Evolutionary conservation across 1,284 basidiomycete genomes (phyloP).

Genomic region (Ceratobasidium sp.): DNA sequence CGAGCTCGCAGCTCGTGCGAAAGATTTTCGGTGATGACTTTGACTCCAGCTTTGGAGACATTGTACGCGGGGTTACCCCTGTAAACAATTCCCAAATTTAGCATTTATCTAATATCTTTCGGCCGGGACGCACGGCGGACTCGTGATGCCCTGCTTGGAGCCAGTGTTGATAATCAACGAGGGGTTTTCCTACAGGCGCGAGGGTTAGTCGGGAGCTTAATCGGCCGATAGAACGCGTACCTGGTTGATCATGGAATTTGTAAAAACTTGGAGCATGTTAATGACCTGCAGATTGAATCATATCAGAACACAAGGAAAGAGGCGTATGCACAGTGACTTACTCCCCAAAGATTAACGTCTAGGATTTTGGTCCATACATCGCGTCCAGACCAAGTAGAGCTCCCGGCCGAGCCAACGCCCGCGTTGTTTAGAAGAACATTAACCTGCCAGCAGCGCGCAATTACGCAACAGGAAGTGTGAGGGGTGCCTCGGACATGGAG

Average conservation of each 20-base stretch:
- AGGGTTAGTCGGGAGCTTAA: background rate
- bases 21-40: conserved; percentile 84
- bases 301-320: conserved; percentile 38
- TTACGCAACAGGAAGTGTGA: conserved; percentile 44
- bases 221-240: conserved; percentile 17
- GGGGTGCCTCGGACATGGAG: conserved; percentile 42
- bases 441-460: conserved; percentile 59
- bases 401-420: conserved; percentile 56
- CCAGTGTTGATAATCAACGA: conserved; percentile 89
- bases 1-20: conserved; percentile 79
- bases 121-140: conserved; percentile 72
- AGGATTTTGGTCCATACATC: conserved; percentile 72
- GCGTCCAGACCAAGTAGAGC: conserved; percentile 51
- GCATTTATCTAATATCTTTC: conserved; percentile 43
- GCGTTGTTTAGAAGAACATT: conserved; percentile 87
- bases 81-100: conserved; percentile 41
- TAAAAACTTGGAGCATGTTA: conserved; percentile 83
- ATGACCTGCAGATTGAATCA: conserved; percentile 61
- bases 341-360: conserved; percentile 80
- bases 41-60: conserved; percentile 87
- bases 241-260: conserved; percentile 68
- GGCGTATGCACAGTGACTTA: conserved; percentile 43
- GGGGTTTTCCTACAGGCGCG: conserved; percentile 67
- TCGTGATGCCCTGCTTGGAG: conserved; percentile 91
- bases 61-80: conserved; percentile 84